Conservation (phyloP, 495 filamentous ascomycete species). For the Penicillium lagena region DNA sequence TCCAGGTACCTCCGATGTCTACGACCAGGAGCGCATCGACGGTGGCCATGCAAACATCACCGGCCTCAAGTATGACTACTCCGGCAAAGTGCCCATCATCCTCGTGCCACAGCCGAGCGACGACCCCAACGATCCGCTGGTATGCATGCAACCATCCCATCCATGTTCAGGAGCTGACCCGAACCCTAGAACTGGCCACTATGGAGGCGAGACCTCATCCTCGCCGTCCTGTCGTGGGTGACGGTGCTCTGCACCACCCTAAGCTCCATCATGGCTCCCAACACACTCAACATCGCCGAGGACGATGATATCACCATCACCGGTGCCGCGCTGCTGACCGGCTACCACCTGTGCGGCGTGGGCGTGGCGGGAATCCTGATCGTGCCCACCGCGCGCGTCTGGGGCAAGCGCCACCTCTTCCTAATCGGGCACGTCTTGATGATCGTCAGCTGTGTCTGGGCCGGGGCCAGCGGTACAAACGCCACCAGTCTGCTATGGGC, state of each 20-base stretch:
- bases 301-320: conserved; percentile 57
- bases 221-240: conserved; percentile 66
- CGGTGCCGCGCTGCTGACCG: conserved; percentile 72
- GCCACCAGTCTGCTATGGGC: conserved; percentile 70
- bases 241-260: conserved; percentile 77
- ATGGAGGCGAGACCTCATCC: conserved; percentile 79
- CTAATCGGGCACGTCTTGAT: conserved; percentile 71
- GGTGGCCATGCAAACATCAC: conserved; percentile 27
- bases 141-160: conserved; percentile 15
- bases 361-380: conserved; percentile 75
- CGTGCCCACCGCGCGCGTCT: conserved; percentile 82
- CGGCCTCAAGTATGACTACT: conserved; percentile 66
- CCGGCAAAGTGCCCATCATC: conserved; percentile 59
- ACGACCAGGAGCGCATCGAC: conserved; percentile 47
- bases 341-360: conserved; percentile 80
- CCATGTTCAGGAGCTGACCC: too few species aligned
- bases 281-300: conserved; percentile 65
- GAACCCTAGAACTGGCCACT: conserved; percentile 73
- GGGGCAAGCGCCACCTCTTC: conserved; percentile 88
- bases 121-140: conserved; percentile 73
- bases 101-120: conserved; percentile 76
- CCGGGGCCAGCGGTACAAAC: conserved; percentile 57
- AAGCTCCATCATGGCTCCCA: conserved; percentile 79
- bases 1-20: conserved; percentile 58
- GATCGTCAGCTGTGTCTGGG: conserved; percentile 69